phyloP scores from a whole-genome alignment of 305 asterid species.

The Fraxinus xanthoxyloides region DNA sequence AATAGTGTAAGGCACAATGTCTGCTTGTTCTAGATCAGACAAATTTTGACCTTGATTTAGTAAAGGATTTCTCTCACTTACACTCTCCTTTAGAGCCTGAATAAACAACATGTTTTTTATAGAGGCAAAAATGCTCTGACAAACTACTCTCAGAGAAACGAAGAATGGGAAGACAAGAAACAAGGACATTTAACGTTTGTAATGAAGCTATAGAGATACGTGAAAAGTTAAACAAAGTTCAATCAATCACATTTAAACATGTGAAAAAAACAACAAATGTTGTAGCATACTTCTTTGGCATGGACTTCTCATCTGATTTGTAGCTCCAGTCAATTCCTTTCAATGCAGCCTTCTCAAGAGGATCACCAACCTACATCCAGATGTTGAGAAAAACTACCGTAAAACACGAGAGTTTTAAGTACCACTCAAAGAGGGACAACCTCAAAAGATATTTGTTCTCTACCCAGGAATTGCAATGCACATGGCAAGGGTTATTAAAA shows the following conservation, averaged over 20 bases:
- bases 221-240: not conserved
- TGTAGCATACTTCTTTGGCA: constrained; percentile 76
- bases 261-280: constrained; percentile 9
- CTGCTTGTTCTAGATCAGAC: constrained; percentile 4
- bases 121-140: not conserved
- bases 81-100: constrained; percentile 12
- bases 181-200: not conserved
- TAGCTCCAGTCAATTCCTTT: constrained; percentile 93
- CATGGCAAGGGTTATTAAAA: not conserved
- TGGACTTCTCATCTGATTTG: constrained; percentile 93
- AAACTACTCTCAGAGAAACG: not conserved
- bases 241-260: not conserved
- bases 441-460: not conserved
- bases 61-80: not conserved
- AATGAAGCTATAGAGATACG: not conserved
- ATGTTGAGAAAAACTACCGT: too few species aligned
- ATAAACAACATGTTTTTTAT: not conserved
- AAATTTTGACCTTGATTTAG: not conserved
- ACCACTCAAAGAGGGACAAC: not conserved
- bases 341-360: constrained; percentile 98
- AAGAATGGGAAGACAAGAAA: constrained; percentile 7
- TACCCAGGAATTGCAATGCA: not conserved
- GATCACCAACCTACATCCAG: constrained; percentile 87
- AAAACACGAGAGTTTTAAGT: not conserved
- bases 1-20: constrained; percentile 3